These are phyloP conservation scores for Terana coerulea DNA, from an alignment of 768 basidiomycete species.

Conservation along the genomic window DNA sequence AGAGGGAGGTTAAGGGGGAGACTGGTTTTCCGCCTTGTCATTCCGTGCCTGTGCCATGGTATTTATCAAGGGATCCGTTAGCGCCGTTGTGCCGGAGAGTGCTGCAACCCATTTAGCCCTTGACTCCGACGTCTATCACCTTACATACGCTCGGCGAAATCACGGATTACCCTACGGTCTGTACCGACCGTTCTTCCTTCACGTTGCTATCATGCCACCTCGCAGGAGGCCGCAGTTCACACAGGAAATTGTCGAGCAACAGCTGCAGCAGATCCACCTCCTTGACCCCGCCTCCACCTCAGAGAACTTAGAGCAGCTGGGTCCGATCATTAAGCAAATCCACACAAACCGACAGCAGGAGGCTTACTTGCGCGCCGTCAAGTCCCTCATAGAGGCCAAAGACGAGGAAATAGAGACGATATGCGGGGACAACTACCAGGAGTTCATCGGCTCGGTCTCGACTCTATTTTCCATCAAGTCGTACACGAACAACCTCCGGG, in stretches of 20 bases:
- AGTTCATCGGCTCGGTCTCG: conserved; percentile 96
- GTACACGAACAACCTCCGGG: conserved; percentile 90
- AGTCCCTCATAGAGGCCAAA: conserved; percentile 88
- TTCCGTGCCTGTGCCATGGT: no score
- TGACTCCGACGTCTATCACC: no score
- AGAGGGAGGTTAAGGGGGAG: no score
- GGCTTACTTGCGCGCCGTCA: conserved; percentile 79
- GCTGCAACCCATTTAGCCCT: no score
- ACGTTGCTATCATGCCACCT: no score
- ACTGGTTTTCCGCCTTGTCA: no score
- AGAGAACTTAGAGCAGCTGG: conserved; percentile 94
- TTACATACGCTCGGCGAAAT: no score
- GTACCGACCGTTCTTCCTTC: no score
- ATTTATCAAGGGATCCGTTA: no score
- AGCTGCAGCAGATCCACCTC: conserved; percentile 87
- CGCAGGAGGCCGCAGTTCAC: conserved; percentile 69
- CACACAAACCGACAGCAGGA: conserved; percentile 87
- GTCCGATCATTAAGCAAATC: conserved; percentile 92
- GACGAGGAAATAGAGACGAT: conserved; percentile 95
- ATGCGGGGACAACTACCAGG: conserved; percentile 95
- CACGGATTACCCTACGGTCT: no score
- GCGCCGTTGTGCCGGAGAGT: no score
- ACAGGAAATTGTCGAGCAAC: conserved; percentile 82
- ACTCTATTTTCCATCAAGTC: conserved; percentile 94
- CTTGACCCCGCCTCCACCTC: conserved; percentile 84